Conservation (phyloP, 1,139 yeast species). For the Tardiomyces depauwii region DNA sequence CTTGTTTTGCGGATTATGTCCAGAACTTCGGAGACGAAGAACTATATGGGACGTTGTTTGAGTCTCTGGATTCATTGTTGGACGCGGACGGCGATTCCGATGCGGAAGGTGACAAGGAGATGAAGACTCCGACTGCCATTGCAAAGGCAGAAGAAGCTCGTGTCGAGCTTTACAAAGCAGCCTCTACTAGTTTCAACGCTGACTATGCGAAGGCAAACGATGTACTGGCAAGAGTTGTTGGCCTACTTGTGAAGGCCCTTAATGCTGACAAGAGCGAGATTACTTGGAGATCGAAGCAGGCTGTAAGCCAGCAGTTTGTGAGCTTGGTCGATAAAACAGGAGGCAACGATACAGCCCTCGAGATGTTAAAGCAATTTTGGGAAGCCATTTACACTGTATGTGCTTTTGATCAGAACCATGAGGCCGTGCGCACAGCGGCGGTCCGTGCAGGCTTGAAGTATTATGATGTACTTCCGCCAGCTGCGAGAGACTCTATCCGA, state of each 20-base stretch:
- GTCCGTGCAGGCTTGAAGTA: constrained; percentile 25
- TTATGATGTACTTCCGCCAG: constrained; percentile 13
- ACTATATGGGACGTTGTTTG: constrained; percentile 23
- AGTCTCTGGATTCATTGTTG: constrained; percentile 10
- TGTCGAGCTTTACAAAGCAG: not conserved
- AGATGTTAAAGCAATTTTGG: constrained; percentile 22
- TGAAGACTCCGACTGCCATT: constrained; percentile 2
- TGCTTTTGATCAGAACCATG: constrained; percentile 40
- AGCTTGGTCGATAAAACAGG: constrained; percentile 6
- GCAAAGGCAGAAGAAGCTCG: constrained; percentile 5
- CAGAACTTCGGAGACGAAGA: constrained; percentile 22
- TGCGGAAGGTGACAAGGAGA: constrained; percentile 17
- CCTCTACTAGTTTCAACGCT: not conserved
- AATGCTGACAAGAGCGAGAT: constrained; percentile 23
- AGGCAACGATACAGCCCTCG: not conserved
- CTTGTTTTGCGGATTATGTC: constrained; percentile 17
- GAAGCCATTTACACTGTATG: constrained; percentile 21
- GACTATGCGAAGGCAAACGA: constrained; percentile 8
- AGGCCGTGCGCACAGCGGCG: constrained; percentile 48
- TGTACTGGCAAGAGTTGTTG: constrained; percentile 12
- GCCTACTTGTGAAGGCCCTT: constrained; percentile 16
- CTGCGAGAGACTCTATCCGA: constrained; percentile 3
- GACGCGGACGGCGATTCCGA: constrained; percentile 18
- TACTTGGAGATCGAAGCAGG: constrained; percentile 28
- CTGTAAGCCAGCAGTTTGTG: constrained; percentile 13